Evolutionary conservation across 2,329 filamentous ascomycete genomes (phyloP).

Genomic region (Beauveria rudraprayagi): DNA sequence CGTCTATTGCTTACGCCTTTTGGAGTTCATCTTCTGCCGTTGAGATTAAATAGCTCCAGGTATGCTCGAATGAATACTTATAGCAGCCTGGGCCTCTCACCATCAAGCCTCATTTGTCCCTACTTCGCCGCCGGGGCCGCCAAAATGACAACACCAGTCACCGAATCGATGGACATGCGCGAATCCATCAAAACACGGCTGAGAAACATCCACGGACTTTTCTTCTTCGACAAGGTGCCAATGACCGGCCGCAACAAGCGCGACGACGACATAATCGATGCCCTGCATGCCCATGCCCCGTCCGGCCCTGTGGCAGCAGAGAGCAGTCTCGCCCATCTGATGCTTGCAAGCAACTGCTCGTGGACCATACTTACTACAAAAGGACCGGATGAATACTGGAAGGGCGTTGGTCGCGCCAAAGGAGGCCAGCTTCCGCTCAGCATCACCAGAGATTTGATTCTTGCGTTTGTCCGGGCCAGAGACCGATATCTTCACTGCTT

Average conservation of each 20-base stretch:
- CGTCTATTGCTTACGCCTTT: background rate
- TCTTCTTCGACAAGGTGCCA: background rate
- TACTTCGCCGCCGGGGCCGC: background rate
- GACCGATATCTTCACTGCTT: constrained; percentile 11
- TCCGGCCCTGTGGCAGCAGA: background rate
- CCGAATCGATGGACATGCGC: background rate
- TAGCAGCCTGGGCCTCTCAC: background rate
- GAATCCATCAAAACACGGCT: background rate
- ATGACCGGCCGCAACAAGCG: background rate
- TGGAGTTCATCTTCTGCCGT: background rate
- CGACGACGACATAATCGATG: constrained; percentile 1
- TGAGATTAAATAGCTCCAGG: background rate
- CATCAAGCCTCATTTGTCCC: background rate
- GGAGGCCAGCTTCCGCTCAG: background rate
- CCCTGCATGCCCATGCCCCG: background rate
- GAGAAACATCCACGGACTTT: background rate
- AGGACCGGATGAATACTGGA: constrained; percentile 2
- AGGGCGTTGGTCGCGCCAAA: background rate
- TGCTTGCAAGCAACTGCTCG: constrained; percentile 1
- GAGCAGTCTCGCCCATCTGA: background rate
- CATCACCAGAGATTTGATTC: background rate
- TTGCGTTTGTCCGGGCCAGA: constrained; percentile 13
- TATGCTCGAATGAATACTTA: background rate
- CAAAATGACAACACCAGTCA: background rate
- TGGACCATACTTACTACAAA: background rate